phyloP scores from a whole-genome alignment of 176 grass and related monocot genomes.

The Eremochloa ophiuroides region DNA sequence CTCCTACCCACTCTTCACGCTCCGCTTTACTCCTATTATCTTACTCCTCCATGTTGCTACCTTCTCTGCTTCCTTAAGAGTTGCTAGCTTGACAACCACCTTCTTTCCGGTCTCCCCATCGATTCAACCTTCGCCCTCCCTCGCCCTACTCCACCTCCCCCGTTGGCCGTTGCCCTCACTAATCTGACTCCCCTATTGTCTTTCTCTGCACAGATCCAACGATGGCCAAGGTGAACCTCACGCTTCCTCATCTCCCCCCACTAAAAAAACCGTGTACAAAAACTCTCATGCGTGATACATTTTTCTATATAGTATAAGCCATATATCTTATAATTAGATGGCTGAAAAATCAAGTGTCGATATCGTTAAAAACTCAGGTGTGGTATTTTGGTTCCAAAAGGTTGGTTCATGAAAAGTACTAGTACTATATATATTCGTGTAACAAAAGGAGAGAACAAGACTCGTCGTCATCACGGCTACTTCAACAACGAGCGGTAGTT shows the following conservation, averaged over 20 bases:
- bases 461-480: slow-evolving; percentile 5
- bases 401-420: not conserved
- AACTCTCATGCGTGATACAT: not conserved
- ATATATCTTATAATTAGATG: no score
- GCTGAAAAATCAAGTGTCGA: not conserved
- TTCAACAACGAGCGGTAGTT: slow-evolving; percentile 47
- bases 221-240: no score
- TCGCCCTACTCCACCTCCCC: not conserved
- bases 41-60: not conserved
- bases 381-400: not conserved
- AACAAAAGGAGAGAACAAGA: not conserved
- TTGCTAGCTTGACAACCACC: rapidly evolving
- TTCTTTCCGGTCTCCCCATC: not conserved
- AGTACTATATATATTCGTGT: not conserved
- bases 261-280: not conserved
- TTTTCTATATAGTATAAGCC: no score
- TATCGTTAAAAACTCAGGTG: not conserved
- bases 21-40: not conserved
- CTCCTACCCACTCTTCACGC: not conserved
- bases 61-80: not conserved
- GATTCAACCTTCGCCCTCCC: not conserved
- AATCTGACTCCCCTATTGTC: no score
- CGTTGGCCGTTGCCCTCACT: no score
- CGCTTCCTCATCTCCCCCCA: not conserved
- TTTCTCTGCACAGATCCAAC: not conserved